Percentiles rank a stretch among this genome's conserved stretches.
Conservation (phyloP, 2,329 filamentous ascomycete genomes). For the Dothideomycetidae sp. region DNA sequence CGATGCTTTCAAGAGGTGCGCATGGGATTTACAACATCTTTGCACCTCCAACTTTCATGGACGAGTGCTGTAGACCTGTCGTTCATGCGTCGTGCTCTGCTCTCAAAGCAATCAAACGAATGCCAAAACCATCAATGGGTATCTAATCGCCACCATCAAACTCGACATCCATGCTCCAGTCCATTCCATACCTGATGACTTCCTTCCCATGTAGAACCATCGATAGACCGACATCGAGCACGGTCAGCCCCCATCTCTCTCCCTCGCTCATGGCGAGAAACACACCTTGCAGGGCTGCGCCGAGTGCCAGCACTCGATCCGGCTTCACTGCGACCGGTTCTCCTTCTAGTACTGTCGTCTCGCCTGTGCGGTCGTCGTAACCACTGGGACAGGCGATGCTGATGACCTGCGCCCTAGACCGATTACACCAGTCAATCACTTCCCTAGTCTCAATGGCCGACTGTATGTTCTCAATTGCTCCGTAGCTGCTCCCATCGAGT, state of each 20-base stretch:
- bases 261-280: slow-evolving; percentile 58
- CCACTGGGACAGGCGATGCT: slow-evolving; percentile 87
- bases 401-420: slow-evolving; percentile 66
- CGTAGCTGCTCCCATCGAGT: slow-evolving; percentile 75
- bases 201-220: slow-evolving; percentile 5
- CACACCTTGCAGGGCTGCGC: slow-evolving; percentile 73
- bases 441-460: slow-evolving; percentile 77
- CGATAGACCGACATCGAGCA: slow-evolving; percentile 62
- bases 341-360: slow-evolving; percentile 52
- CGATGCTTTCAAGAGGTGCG: too few species aligned
- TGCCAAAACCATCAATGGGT: too few species aligned
- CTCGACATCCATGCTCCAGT: slow-evolving; percentile 4
- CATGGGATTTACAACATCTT: too few species aligned
- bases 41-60: too few species aligned
- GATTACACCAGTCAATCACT: slow-evolving; percentile 87
- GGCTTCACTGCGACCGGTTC: slow-evolving; percentile 66
- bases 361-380: slow-evolving; percentile 64
- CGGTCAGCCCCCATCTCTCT: slow-evolving; percentile 59
- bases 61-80: too few species aligned
- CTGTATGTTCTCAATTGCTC: slow-evolving; percentile 60
- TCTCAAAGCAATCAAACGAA: too few species aligned
- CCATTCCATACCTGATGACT: slow-evolving; percentile 1
- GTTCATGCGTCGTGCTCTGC: too few species aligned
- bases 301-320: slow-evolving; percentile 71
- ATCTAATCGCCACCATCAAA: slow-evolving; percentile 3